Evolutionary conservation across 2,329 filamentous ascomycete genomes (phyloP), one percentile per base, ranked within the genome.

Genomic region (Aspergillus sp.): DNA sequence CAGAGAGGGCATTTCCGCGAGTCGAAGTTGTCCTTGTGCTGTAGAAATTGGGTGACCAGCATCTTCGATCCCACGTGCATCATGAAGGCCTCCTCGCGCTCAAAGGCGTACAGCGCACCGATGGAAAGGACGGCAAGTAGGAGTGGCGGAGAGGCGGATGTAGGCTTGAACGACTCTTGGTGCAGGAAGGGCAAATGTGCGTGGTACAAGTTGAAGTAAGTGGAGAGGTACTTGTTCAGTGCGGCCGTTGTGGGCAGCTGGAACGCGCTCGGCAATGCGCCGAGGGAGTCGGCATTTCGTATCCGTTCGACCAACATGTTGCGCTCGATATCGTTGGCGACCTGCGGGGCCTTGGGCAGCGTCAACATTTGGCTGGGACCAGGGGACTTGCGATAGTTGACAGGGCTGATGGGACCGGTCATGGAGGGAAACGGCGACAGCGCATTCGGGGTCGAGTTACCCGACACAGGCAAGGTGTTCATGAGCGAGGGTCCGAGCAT

Each of bases 1-100:
- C 93, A 97, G 12, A 98, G 73, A 3, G 93, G 93, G 62, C 91
- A 97, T 69, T 96, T 97, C 60, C 91, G 84, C 7, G 93, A 97
- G 75, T 91, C 95, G 69, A 97, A 97, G 71, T 95, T 95, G 68
- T 96, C 90, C 76, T 96, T 96, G 74, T 96, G 94, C 71, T 95
- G 90, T 53, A 98, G 71, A 69, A 97, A 97, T 67, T 96, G 89
- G 65, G 94, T 96, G 60, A 97, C 90, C 15, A 98, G 80, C 23
- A 97, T 87, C 75, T 97, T 98, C 50, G 93, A 95, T 15, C 91
- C 93, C 58, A 97, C 95, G 71, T 98, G 93, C 19, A 96, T 82
- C 79, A 95, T 89, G 67, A 96, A 97, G 0, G 93, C 93, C 66
- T 95, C 88, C 60, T 97, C 91, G 65, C 95, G 89, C 63, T 97